These are phyloP conservation scores for Trematosphaeria pertusa DNA, from an alignment of 2,329 filamentous ascomycete species.

Conservation along the genomic window DNA sequence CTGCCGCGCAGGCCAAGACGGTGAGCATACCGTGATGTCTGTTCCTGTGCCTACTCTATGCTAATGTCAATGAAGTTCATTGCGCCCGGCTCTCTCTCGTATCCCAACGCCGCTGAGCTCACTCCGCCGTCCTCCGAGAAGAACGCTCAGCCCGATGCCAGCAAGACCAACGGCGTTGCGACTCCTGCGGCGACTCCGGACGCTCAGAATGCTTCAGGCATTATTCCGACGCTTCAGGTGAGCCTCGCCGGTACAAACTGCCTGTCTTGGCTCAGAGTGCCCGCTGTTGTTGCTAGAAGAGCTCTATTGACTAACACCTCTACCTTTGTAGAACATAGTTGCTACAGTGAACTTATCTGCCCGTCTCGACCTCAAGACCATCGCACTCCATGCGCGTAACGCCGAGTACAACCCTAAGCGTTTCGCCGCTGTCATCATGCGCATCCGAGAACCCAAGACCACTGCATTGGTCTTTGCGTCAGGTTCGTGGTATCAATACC, in stretches of 20 bases:
- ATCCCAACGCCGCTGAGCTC: constrained; percentile 81
- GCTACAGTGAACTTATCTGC: constrained; percentile 99
- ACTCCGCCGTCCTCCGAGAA: constrained; percentile 79
- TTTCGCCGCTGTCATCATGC: constrained; percentile 99
- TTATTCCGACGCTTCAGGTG: constrained; percentile 59
- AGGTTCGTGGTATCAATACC: too few relatives aligned
- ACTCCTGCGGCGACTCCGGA: constrained; percentile 94
- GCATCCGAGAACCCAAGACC: constrained; percentile 98
- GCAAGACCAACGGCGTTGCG: constrained; percentile 71
- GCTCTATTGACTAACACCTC: too few relatives aligned
- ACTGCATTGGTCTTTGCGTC: constrained; percentile 97
- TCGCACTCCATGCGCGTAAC: constrained; percentile 96
- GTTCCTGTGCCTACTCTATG: constrained; percentile 14
- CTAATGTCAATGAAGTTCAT: constrained; percentile 63
- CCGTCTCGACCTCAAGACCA: constrained; percentile 97
- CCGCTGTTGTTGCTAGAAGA: neutral
- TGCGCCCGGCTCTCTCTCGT: constrained; percentile 88
- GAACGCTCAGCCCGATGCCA: constrained; percentile 63
- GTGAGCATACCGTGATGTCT: constrained; percentile 39
- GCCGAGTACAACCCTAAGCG: constrained; percentile 99
- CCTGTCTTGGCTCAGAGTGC: neutral
- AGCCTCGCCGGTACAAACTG: too few relatives aligned
- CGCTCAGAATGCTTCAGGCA: constrained; percentile 73
- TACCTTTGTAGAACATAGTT: too few relatives aligned
- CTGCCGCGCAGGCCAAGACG: constrained; percentile 90